phyloP scores from a whole-genome alignment of 805 yeast species.

The Ogataea trehalophila region DNA sequence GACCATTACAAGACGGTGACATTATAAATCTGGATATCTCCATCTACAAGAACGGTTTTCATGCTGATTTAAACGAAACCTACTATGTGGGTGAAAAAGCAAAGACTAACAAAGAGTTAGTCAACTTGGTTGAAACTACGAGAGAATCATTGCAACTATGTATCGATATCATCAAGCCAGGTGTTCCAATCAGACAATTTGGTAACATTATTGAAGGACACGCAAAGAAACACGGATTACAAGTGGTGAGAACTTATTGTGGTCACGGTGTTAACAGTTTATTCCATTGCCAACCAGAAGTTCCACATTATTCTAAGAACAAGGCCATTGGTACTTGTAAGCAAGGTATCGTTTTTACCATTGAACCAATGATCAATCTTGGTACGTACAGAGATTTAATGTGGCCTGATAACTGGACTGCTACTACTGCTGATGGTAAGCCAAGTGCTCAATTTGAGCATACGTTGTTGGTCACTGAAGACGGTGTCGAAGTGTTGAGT shows the following conservation, averaged over 20 bases:
- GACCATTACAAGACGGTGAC: conserved; percentile 87
- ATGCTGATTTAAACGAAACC: conserved; percentile 93
- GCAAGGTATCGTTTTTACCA: conserved; percentile 95
- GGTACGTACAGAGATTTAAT: conserved; percentile 75
- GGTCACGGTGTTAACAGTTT: conserved; percentile 89
- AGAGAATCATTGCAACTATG: conserved; percentile 85
- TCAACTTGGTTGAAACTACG: conserved; percentile 86
- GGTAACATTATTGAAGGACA: conserved; percentile 87
- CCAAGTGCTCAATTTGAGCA: conserved; percentile 94
- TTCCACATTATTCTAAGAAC: conserved; percentile 92
- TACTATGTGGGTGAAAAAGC: conserved; percentile 94
- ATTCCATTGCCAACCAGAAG: conserved; percentile 89
- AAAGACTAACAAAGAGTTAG: conserved; percentile 69
- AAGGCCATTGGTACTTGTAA: conserved; percentile 91
- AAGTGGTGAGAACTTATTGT: conserved; percentile 85
- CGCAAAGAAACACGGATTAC: conserved; percentile 71
- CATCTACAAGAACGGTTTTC: conserved; percentile 80
- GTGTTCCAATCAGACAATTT: conserved; percentile 76
- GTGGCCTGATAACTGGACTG: conserved; percentile 99
- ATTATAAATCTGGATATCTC: conserved; percentile 89
- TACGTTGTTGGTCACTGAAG: conserved; percentile 86
- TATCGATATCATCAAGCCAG: conserved; percentile 84
- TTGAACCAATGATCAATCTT: conserved; percentile 93
- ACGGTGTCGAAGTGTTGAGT: conserved; percentile 85
- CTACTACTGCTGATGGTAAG: conserved; percentile 85